Percentiles rank a stretch among this genome's conserved stretches.
phyloP scores from a whole-genome alignment of 2,329 filamentous ascomycete species.

The Penicillium corylophilum region DNA sequence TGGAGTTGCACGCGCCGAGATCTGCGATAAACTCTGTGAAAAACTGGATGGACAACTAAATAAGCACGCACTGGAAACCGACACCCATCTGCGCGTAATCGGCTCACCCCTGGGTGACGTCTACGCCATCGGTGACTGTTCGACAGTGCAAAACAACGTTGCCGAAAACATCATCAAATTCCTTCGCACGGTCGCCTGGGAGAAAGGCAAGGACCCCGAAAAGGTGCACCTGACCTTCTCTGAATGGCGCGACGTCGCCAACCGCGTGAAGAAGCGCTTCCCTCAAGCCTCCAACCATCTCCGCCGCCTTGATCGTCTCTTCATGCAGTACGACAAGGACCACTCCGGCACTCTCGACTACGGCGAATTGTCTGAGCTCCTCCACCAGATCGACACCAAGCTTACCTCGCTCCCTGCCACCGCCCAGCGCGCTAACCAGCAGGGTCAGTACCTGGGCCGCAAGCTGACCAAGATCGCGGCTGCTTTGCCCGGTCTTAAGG shows the following conservation, averaged over 20 bases:
- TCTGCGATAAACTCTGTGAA: conserved; percentile 73
- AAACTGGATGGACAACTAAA: conserved; percentile 81
- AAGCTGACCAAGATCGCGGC: conserved; percentile 92
- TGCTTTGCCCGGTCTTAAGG: conserved; percentile 68
- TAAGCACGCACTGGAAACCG: conserved; percentile 87
- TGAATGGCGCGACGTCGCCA: conserved; percentile 84
- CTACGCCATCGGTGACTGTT: conserved; percentile 93
- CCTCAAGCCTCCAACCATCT: conserved; percentile 87
- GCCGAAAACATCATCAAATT: conserved; percentile 89
- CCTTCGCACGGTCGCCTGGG: conserved; percentile 84
- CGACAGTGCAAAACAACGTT: conserved; percentile 96
- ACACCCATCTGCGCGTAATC: conserved; percentile 84
- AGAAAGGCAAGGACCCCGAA: conserved; percentile 85
- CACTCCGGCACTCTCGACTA: conserved; percentile 92
- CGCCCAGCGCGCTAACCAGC: conserved; percentile 93
- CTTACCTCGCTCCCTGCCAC: conserved; percentile 93
- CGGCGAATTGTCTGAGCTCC: conserved; percentile 81
- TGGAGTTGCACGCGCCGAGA: conserved; percentile 80
- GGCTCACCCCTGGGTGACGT: conserved; percentile 90
- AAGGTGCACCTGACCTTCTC: conserved; percentile 80
- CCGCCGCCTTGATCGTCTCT: conserved; percentile 84
- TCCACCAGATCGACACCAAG: conserved; percentile 90
- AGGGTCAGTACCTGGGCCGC: conserved; percentile 85
- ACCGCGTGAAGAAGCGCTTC: conserved; percentile 81
- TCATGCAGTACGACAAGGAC: conserved; percentile 89